phyloP scores from a whole-genome alignment of 202 grass and related monocot species.

The Zoysia matrella region DNA sequence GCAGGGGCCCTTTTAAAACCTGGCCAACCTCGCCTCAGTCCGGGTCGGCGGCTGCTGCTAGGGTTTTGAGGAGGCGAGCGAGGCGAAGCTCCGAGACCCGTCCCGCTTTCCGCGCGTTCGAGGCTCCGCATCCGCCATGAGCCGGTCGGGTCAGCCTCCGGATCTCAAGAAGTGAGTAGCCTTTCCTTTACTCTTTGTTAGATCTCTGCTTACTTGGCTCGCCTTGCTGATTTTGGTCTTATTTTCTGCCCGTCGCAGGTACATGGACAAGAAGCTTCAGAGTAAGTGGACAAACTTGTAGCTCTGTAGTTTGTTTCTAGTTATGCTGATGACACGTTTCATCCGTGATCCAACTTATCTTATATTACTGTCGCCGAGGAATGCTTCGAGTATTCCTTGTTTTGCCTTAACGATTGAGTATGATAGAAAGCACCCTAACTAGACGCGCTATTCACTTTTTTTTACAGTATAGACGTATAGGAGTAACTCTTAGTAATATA shows the following conservation, averaged over 20 bases:
- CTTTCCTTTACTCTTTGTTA: background rate
- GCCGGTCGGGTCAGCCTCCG: constrained; percentile 89
- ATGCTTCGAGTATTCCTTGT: background rate
- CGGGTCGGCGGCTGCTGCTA: background rate
- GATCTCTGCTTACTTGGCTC: background rate
- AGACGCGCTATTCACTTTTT: background rate
- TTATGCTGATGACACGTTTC: background rate
- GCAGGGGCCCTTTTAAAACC: background rate
- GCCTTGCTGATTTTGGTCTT: background rate
- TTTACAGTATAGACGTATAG: too few species aligned
- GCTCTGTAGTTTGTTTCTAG: background rate
- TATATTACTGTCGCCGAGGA: background rate
- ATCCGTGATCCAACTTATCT: background rate
- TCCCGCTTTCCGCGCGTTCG: background rate
- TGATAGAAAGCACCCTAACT: background rate
- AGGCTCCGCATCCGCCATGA: constrained; percentile 51
- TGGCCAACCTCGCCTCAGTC: background rate
- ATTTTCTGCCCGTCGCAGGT: constrained; percentile 48
- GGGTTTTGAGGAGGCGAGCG: constrained; percentile 28
- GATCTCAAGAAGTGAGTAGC: constrained; percentile 94
- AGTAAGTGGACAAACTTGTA: constrained; percentile 56
- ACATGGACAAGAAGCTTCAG: constrained; percentile 99
- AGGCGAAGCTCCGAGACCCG: background rate
- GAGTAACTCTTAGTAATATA: too few species aligned
- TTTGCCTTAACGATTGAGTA: background rate